A percentile compares a stretch with the other conserved stretches of the same genome.
Conservation (phyloP, 441 rosid genomes). For the Gossypium gossypioides region DNA sequence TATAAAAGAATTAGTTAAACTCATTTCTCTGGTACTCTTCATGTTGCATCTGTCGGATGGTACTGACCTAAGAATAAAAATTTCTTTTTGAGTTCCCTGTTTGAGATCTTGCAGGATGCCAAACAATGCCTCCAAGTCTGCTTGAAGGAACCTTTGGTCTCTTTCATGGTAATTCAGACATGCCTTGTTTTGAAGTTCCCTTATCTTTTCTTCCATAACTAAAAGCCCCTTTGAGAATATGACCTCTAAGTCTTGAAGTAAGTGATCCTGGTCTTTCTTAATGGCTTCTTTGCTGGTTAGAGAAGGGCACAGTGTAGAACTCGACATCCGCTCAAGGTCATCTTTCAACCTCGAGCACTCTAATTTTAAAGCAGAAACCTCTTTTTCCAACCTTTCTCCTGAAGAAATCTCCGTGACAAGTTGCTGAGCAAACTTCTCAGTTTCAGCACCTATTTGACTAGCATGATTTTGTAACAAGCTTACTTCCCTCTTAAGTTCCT, state of each 20-base stretch:
- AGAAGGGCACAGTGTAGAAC: slow-evolving; percentile 30
- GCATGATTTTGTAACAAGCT: slow-evolving; percentile 62
- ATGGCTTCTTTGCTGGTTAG: slow-evolving; percentile 24
- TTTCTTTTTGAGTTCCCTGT: slow-evolving; percentile 46
- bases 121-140: slow-evolving; percentile 63
- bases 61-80: slow-evolving; percentile 32
- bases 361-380: slow-evolving; percentile 68
- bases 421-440: slow-evolving; percentile 57
- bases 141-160: slow-evolving; percentile 43
- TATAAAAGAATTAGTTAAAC: slow-evolving; percentile 31
- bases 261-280: slow-evolving; percentile 29
- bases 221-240: slow-evolving; percentile 63
- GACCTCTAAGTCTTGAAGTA: slow-evolving; percentile 40
- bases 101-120: slow-evolving; percentile 62
- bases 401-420: slow-evolving; percentile 82
- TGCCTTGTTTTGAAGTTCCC: slow-evolving; percentile 64
- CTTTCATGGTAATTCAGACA: slow-evolving; percentile 60
- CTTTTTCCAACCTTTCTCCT: slow-evolving; percentile 64
- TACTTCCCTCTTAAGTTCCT: slow-evolving; percentile 70
- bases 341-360: slow-evolving; percentile 71
- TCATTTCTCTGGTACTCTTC: slow-evolving; percentile 32
- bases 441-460: slow-evolving; percentile 63
- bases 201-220: slow-evolving; percentile 62
- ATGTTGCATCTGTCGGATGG: slow-evolving; percentile 32
- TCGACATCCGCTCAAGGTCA: slow-evolving; percentile 50